Base-by-base conservation (phyloP, 805 yeast genomes). In the Kluyveromyces starmeri region DNA sequence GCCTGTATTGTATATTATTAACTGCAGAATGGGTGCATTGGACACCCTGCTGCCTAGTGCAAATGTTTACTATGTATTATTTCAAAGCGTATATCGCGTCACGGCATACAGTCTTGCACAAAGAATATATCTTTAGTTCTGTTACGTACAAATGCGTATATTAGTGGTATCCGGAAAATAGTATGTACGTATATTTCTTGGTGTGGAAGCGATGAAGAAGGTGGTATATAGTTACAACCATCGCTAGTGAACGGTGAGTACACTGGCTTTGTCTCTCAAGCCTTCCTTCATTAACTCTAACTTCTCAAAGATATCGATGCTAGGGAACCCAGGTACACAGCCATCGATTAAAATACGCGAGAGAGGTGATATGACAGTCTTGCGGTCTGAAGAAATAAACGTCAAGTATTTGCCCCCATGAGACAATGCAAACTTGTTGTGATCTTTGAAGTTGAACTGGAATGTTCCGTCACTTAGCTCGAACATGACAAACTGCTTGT, bases 381-480 rank as follows among this genome's bases (percentile, higher is more conserved):
- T 73, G 51, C 84, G 74, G 38, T 72, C 69, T 24, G 92, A 88
- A 3, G 88, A 83, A 34, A 89, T 78, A 48, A 85, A 85, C 18
- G 94, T 83, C 13, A 89, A 70, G 28, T 75, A 74, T 40, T 71
- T 68, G 15, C 95, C 96, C 36, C 73, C 67, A 46, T 78, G 78
- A 28, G 88, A 80, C 25, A 89, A 57, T 39, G 94, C 78, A 36
- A 88, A 62, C 61, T 92, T 92, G 60, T 82, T 88, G 53, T 92
- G 98, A 61, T 92, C 97, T 56, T 81, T 81, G 62, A 92, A 92
- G 61, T 92, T 92, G 64, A 88, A 88, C 59, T 92, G 98, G 59
- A 83, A 76, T 27, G 85, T 78, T 14, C 95, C 96, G 53, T 86
- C 84, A 52, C 94, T 83, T 64, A 92, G 63, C 57, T 85, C 89